Evolutionary conservation across 441 rosid genomes (phyloP), one percentile per base, ranked within the genome.

Genomic region (Manihot esculenta): DNA sequence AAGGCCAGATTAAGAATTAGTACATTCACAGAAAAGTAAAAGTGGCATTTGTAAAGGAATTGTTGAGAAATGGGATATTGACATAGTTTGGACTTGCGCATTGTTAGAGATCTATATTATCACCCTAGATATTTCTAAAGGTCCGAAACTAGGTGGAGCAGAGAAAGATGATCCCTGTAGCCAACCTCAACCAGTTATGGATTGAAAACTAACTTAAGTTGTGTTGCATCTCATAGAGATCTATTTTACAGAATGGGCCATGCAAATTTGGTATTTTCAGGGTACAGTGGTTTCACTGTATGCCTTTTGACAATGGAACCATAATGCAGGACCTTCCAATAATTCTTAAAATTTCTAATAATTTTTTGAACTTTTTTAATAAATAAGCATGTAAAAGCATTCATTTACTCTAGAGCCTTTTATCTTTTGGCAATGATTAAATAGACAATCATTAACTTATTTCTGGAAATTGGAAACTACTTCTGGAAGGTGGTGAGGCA

Each of bases 401-500:
- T 17, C 18, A 51, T 47, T 14, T 51, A n/a, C n/a, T n/a, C n/a
- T n/a, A n/a, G 15, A 67, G 50, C 42, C 35, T 42, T 21, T 38
- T 59, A 53, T 55, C 10, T 54, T 18, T 45, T 12, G 51, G 41
- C 21, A 42, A 47, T 56, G 5, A 2, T 63, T 20, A 58, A 10
- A 47, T 10, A 45, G 63, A 14, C n/a, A n/a, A 13, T 0, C 9
- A 38, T 51, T 26, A 20, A 53, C 14, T 44, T 12, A 9, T 10
- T 42, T 72, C 13, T 45, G 30, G 47, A 45, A 45, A 56, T 14
- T 8, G 30, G 54, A 61, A 72, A 72, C 44, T 30, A 48, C 13
- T 64, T 48, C 20, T 20, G 7, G 10, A 23, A 3, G 20, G 14
- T 58, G 30, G 55, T 21, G 5, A 49, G 41, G 13, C 54, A 24